These are phyloP conservation scores for Talaromyces borbonicus DNA, from an alignment of 495 filamentous ascomycete species.

Conservation along the genomic window DNA sequence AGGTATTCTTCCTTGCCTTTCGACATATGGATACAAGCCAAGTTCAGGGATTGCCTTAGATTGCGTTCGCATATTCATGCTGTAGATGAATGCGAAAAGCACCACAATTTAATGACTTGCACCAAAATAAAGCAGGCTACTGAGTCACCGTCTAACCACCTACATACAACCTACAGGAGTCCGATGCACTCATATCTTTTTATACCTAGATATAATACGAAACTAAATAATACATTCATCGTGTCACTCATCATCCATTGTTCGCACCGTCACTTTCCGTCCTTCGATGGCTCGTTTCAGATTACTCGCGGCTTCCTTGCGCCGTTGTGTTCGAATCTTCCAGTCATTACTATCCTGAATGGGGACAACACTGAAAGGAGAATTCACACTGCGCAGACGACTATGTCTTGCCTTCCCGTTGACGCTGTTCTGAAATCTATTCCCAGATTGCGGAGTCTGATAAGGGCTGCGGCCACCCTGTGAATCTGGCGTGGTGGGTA, in stretches of 20 bases:
- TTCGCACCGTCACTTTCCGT: conserved; percentile 27
- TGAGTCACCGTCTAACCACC: too few relatives aligned
- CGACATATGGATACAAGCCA: too few relatives aligned
- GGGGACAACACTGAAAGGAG: conserved; percentile 26
- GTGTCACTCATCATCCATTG: conserved; percentile 24
- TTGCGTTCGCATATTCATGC: too few relatives aligned
- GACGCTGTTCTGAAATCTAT: conserved; percentile 33
- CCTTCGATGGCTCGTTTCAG: conserved; percentile 31
- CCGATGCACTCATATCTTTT: too few relatives aligned
- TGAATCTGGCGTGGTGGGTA: conserved; percentile 31
- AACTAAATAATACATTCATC: background rate
- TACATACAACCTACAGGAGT: too few relatives aligned
- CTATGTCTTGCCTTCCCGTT: conserved; percentile 37
- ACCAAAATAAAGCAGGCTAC: too few relatives aligned
- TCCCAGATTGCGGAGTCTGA: conserved; percentile 46
- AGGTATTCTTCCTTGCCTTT: too few relatives aligned
- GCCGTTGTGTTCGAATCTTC: conserved; percentile 45
- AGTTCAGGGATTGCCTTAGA: too few relatives aligned
- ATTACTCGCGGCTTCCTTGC: conserved; percentile 41
- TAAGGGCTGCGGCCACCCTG: conserved; percentile 34
- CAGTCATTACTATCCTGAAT: conserved; percentile 48
- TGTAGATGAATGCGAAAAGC: too few relatives aligned
- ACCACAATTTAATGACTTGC: too few relatives aligned
- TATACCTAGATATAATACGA: too few relatives aligned
- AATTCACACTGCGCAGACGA: conserved; percentile 31